These are phyloP conservation scores for Bolboschoenus planiculmis DNA, from an alignment of 176 grass and related monocot species.

Conservation along the genomic window DNA sequence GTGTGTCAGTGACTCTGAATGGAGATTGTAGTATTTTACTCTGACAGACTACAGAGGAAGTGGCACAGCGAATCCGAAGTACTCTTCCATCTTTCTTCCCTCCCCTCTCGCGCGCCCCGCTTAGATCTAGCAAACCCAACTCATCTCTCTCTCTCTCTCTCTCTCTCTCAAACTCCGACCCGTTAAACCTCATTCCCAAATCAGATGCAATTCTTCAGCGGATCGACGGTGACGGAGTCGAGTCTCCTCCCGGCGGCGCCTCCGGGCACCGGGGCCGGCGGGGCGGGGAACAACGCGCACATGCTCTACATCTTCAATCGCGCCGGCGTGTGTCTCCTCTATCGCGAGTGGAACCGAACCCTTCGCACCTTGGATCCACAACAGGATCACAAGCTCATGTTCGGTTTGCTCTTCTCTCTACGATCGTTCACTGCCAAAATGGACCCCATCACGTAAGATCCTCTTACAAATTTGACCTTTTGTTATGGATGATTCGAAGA, in stretches of 20 bases:
- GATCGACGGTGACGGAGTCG: slow-evolving; percentile 47
- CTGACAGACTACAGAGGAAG: neutral
- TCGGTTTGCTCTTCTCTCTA: slow-evolving; percentile 92
- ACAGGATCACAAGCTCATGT: slow-evolving; percentile 97
- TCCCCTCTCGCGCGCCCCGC: neutral
- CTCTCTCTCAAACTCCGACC: slow-evolving; percentile 18
- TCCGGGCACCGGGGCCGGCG: slow-evolving; percentile 53
- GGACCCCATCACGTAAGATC: slow-evolving; percentile 54
- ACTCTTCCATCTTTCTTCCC: neutral
- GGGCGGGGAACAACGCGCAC: slow-evolving; percentile 53
- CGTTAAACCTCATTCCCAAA: neutral
- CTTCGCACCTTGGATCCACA: slow-evolving; percentile 62
- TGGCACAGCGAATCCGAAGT: neutral
- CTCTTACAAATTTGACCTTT: neutral
- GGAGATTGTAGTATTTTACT: too few species aligned
- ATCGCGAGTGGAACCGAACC: slow-evolving; percentile 88
- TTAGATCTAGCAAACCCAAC: neutral
- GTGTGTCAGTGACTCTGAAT: too few species aligned
- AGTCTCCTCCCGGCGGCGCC: slow-evolving; percentile 53
- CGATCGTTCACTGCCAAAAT: slow-evolving; percentile 92
- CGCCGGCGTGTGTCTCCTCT: slow-evolving; percentile 70
- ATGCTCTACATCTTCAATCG: slow-evolving; percentile 95
- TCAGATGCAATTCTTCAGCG: slow-evolving; percentile 86
- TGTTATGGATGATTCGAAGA: neutral
- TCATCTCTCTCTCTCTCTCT: neutral